Evolutionary conservation across 2,329 filamentous ascomycete species (phyloP), one percentile per base, ranked within the genome.

Genomic region (Trichothecium roseum): DNA sequence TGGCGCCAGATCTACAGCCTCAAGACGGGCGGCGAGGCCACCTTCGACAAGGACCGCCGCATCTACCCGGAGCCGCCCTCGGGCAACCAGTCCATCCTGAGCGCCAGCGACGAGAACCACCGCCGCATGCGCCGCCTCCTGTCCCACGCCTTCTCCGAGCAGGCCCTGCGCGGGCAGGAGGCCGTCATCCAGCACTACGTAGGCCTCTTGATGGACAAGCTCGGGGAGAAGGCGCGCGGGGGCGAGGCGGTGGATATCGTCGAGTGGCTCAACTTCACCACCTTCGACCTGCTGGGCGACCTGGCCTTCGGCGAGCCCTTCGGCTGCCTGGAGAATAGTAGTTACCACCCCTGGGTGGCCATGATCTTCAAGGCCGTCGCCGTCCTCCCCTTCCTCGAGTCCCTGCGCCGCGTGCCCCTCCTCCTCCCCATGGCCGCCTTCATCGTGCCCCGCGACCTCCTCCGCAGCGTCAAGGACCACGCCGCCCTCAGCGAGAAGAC

Each of bases 1-100:
- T 46, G 52, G 30, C 47, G 45, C 13, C 41, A 47, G 60, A 37
- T 72, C 55, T 42, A 63, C 30, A 48, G 46, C 15, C 68, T 16
- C 20, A 26, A 18, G 32, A n/a, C 32, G n/a, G 18, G n/a, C 15
- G 14, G 15, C 24, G 10, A 24, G 20, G 20, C 20, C n/a, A 18
- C 22, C 4, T 26, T 27, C 15, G 18, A 15, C 20, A 34, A 34
- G 14, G 24, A 34, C 8, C 15, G 13, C 15, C 7, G n/a, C 32
- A n/a, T 18, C 18, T 34, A 14, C n/a, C 15, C 20, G 6, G 20
- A 24, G 6, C 20, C 20, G 6, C 5, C 10, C 6, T 6, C 6
- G 6, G 18, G 18, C 15, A 10, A 15, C 18, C 12, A 30, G 20
- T 34, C 32, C 3, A n/a, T 27, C 32, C n/a, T 34, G n/a, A 34